Evolutionary conservation across 148 eudicot species (phyloP).

Genomic region (Nepenthes mirabilis): DNA sequence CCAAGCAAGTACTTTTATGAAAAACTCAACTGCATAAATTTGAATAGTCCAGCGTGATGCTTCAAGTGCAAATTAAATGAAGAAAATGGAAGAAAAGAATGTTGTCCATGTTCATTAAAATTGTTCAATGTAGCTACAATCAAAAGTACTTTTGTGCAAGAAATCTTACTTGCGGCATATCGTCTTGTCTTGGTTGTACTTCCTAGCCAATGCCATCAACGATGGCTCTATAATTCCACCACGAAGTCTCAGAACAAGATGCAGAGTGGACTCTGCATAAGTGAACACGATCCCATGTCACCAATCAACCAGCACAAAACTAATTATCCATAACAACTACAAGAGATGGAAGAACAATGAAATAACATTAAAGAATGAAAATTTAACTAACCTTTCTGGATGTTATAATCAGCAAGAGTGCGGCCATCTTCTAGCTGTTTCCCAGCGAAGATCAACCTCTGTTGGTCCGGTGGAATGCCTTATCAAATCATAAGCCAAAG

Average conservation of each 20-base stretch:
- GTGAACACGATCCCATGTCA: background rate
- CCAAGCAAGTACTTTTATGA: too few species aligned
- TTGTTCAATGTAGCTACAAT: too few species aligned
- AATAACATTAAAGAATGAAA: background rate
- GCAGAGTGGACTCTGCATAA: conserved; percentile 33
- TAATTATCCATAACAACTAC: too few species aligned
- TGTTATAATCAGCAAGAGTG: conserved; percentile 8
- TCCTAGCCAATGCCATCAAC: conserved; percentile 36
- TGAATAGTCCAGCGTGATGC: too few species aligned
- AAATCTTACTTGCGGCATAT: conserved; percentile 36
- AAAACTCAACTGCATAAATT: too few species aligned
- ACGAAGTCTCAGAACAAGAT: conserved; percentile 39
- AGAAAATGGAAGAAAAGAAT: too few species aligned
- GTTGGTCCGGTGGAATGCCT: too few species aligned
- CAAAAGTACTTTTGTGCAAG: too few species aligned
- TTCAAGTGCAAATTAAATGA: too few species aligned
- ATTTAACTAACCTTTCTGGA: conserved; percentile 5
- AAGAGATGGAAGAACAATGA: background rate
- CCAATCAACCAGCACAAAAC: background rate
- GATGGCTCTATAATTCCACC: conserved; percentile 50
- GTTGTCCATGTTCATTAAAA: too few species aligned
- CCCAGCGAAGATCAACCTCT: conserved; percentile 3
- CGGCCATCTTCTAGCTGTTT: conserved; percentile 9
- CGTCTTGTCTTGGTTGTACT: conserved; percentile 42
- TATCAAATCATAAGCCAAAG: background rate